phyloP scores from a whole-genome alignment of 169 alveolate species.

The Toxoplasma gondii region DNA sequence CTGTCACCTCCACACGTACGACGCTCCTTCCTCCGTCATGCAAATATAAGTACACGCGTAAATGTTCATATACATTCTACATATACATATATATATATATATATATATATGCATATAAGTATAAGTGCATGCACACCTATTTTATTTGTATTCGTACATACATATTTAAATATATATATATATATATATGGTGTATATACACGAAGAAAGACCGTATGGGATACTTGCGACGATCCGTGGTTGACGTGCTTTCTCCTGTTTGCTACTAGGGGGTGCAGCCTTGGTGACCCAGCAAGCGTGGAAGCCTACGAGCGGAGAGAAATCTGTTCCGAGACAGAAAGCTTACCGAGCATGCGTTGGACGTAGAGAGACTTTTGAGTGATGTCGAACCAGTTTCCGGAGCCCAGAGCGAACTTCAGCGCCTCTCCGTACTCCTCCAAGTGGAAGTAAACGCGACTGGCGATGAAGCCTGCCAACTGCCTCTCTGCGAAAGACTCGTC shows the following conservation, averaged over 20 bases:
- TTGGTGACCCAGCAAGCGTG: too few species aligned
- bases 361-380: constrained; percentile 66
- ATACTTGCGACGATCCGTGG: too few species aligned
- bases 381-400: constrained; percentile 91
- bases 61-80: neutral
- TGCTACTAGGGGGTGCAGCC: too few species aligned
- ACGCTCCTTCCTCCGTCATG: too few species aligned
- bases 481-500: constrained; percentile 81
- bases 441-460: constrained; percentile 91
- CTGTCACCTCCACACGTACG: too few species aligned
- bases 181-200: too few species aligned
- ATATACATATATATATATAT: neutral
- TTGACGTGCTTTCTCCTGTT: too few species aligned
- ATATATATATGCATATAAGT: neutral
- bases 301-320: too few species aligned
- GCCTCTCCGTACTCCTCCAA: constrained; percentile 94
- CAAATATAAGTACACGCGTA: neutral
- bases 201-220: neutral
- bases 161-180: neutral
- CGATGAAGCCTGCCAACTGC: constrained; percentile 93
- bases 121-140: neutral
- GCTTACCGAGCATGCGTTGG: constrained; percentile 50
- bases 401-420: constrained; percentile 93
- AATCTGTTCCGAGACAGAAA: too few species aligned
- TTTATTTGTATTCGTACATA: neutral